Conservation (phyloP, 345 rosid species). For the Syzygium grande region DNA sequence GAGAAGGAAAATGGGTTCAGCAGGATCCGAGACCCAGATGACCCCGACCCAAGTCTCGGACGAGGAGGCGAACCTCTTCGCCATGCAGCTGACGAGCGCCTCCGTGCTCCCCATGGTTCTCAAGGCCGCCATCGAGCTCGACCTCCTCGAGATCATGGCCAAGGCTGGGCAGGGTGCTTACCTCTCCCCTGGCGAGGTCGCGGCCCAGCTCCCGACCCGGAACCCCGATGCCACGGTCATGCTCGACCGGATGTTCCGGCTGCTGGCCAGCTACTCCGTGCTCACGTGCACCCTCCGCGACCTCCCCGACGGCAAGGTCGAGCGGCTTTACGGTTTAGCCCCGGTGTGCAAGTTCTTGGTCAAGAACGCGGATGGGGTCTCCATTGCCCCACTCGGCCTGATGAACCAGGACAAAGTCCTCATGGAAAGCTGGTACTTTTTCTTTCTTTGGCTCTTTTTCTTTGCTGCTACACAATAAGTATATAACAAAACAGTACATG, state of each 20-base stretch:
- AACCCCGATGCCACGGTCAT: slow-evolving; percentile 74
- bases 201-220: slow-evolving; percentile 58
- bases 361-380: slow-evolving; percentile 80
- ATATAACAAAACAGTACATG: background rate
- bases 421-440: slow-evolving; percentile 77
- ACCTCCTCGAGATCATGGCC: slow-evolving; percentile 76
- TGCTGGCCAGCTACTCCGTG: slow-evolving; percentile 62
- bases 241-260: slow-evolving; percentile 76
- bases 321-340: slow-evolving; percentile 63
- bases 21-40: slow-evolving; percentile 53
- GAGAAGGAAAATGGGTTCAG: slow-evolving; percentile 36
- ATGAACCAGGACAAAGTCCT: slow-evolving; percentile 90
- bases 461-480: background rate
- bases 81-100: slow-evolving; percentile 64
- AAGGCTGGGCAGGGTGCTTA: slow-evolving; percentile 42
- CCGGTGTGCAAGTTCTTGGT: slow-evolving; percentile 79
- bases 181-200: slow-evolving; percentile 55
- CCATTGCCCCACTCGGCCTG: slow-evolving; percentile 57
- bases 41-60: slow-evolving; percentile 62
- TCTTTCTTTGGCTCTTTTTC: background rate
- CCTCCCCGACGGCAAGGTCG: slow-evolving; percentile 36
- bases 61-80: slow-evolving; percentile 63
- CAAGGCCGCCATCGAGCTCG: slow-evolving; percentile 82
- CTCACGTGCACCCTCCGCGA: slow-evolving; percentile 40
- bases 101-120: slow-evolving; percentile 86